Evolutionary conservation across 31 red algal genomes (phyloP).

Genomic region (Odonthalia washingtoniensis): DNA sequence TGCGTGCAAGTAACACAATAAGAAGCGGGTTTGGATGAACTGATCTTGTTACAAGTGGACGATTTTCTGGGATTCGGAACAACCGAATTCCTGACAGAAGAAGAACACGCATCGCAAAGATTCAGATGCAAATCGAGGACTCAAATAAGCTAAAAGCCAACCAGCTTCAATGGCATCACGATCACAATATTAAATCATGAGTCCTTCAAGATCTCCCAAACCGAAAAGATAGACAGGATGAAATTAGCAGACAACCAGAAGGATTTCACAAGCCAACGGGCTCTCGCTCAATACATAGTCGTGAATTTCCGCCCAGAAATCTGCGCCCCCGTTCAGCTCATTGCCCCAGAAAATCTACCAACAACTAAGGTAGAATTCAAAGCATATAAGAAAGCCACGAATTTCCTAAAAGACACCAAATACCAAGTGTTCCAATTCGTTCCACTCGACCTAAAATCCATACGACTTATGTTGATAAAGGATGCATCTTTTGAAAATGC

Average conservation of each 20-base stretch:
- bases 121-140: not conserved
- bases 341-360: not conserved
- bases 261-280: not conserved
- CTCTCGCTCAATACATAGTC: not conserved
- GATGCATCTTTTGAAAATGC: not conserved
- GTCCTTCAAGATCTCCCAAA: not conserved
- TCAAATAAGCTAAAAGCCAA: not conserved
- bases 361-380: not conserved
- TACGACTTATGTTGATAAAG: not conserved
- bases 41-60: not conserved
- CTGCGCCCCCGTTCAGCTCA: not conserved
- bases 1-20: not conserved
- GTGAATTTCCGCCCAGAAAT: not conserved
- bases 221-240: not conserved
- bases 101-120: not conserved
- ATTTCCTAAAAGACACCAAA: not conserved
- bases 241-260: not conserved
- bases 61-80: not conserved
- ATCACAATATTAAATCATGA: not conserved
- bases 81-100: not conserved
- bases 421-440: not conserved
- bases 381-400: not conserved
- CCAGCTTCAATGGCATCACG: not conserved
- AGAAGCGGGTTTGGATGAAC: not conserved
- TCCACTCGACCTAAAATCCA: not conserved